Evolutionary conservation across 2,329 filamentous ascomycete genomes (phyloP).

Genomic region (Claviceps sp.): DNA sequence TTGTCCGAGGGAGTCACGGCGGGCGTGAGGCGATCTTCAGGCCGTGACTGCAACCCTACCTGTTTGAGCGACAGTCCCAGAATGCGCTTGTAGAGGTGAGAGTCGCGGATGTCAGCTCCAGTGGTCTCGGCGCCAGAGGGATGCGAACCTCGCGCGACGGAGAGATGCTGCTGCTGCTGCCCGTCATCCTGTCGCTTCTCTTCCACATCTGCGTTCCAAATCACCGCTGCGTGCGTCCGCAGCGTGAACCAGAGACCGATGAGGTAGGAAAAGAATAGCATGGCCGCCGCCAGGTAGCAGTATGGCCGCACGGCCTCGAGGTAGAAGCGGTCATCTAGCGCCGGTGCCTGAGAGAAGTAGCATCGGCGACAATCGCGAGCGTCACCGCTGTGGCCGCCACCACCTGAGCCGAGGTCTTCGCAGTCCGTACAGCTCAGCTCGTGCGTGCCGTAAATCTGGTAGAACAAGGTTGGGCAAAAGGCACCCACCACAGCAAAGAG

Average conservation of each 20-base stretch:
- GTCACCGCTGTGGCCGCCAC: conserved; percentile 19
- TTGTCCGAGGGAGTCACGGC: conserved; percentile 16
- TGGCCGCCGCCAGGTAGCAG: conserved; percentile 72
- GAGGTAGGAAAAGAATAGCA: conserved; percentile 84
- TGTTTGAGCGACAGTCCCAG: conserved; percentile 81
- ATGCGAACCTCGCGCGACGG: conserved; percentile 22
- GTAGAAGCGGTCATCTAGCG: conserved; percentile 79
- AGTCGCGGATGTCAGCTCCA: conserved; percentile 65
- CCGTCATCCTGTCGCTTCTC: conserved; percentile 57
- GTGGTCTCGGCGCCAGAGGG: conserved; percentile 31
- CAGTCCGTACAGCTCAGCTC: conserved; percentile 75
- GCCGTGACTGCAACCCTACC: conserved; percentile 50
- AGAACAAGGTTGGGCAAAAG: conserved; percentile 92
- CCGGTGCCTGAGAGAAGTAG: conserved; percentile 81
- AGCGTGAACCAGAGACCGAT: conserved; percentile 94
- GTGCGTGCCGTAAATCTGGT: conserved; percentile 96
- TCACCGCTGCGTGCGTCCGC: conserved; percentile 87
- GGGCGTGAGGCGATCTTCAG: conserved; percentile 32
- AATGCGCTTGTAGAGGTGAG: conserved; percentile 84
- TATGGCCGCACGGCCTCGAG: conserved; percentile 83
- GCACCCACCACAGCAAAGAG: conserved; percentile 91
- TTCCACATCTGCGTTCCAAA: conserved; percentile 79
- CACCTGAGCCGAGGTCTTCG: conserved; percentile 28
- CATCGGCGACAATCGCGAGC: conserved; percentile 75
- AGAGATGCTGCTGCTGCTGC: conserved; percentile 23